These are phyloP conservation scores for Cornus florida DNA, from an alignment of 148 eudicot genomes.

Conservation along the genomic window DNA sequence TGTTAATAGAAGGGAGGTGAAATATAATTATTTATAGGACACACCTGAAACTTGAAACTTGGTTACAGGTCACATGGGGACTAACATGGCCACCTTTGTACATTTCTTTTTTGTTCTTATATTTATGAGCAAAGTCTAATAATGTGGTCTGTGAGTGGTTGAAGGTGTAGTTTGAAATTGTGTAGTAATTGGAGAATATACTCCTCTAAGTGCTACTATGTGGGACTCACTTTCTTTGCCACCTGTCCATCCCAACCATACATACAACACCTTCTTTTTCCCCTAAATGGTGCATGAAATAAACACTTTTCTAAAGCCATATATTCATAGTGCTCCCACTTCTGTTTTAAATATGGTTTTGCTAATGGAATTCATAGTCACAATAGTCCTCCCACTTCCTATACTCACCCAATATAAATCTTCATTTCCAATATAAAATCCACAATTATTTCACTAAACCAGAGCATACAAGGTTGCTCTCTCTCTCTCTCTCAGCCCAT, in stretches of 20 bases:
- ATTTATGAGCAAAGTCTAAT: not conserved
- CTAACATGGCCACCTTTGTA: not conserved
- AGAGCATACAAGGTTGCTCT: no score
- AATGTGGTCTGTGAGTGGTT: not conserved
- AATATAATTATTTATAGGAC: not conserved
- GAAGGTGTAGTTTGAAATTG: not conserved
- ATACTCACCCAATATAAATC: not conserved
- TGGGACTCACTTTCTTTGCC: slow-evolving; percentile 22
- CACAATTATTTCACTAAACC: no score
- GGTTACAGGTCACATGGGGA: not conserved
- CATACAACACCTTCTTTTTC: no score
- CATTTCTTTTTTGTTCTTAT: not conserved
- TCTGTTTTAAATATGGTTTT: slow-evolving; percentile 10
- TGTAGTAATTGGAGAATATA: not conserved
- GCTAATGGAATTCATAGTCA: slow-evolving; percentile 50
- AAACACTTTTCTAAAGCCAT: slow-evolving; percentile 18
- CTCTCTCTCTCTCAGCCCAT: not conserved
- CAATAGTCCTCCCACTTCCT: slow-evolving; percentile 40
- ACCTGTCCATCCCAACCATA: not conserved
- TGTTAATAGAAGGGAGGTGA: not conserved
- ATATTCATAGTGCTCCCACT: slow-evolving; percentile 40
- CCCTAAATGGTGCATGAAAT: not conserved
- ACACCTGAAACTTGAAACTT: not conserved
- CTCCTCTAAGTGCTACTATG: slow-evolving; percentile 16
- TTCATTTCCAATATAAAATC: not conserved